Percentiles rank a stretch among this genome's conserved stretches.
Evolutionary conservation across 2,329 filamentous ascomycete species (phyloP).

Genomic region (Hypoxylon sp.): DNA sequence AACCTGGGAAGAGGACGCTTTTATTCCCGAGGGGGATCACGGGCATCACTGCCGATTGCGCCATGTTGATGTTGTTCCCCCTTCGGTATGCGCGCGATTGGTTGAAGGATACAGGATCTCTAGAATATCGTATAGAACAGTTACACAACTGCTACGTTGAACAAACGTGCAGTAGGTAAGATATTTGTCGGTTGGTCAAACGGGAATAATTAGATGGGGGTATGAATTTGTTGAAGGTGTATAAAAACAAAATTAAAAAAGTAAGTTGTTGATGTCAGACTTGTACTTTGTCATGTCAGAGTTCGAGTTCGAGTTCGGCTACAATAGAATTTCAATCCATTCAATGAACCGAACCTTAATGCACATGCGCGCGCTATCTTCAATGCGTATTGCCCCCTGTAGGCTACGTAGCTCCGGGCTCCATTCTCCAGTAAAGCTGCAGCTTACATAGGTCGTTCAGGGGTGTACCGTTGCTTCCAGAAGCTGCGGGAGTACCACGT

Average conservation of each 20-base stretch:
- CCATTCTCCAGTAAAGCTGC: constrained; percentile 10
- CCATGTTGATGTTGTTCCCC: constrained; percentile 40
- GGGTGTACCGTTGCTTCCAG: constrained; percentile 32
- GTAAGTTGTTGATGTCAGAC: constrained; percentile 31
- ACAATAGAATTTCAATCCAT: background rate
- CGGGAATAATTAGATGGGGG: background rate
- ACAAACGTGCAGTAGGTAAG: constrained; percentile 14
- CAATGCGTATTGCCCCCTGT: constrained; percentile 3
- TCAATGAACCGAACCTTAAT: too few species aligned
- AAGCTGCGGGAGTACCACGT: constrained; percentile 25
- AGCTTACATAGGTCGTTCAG: constrained; percentile 17
- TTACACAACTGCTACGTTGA: constrained; percentile 12
- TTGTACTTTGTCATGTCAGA: too few species aligned
- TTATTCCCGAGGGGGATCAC: constrained; percentile 84
- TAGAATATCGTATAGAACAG: constrained; percentile 2
- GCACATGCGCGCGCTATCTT: constrained; percentile 3
- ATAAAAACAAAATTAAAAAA: constrained; percentile 4
- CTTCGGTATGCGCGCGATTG: constrained; percentile 20
- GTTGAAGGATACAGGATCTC: background rate
- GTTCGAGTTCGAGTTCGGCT: constrained; percentile 1
- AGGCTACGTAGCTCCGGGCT: constrained; percentile 32
- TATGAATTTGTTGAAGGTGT: constrained; percentile 1
- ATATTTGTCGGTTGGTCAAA: background rate
- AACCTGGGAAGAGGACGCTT: constrained; percentile 84
- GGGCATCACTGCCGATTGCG: constrained; percentile 65